Base-by-base conservation (phyloP, 108 stramenopile species). In the Nitzschia palea region DNA sequence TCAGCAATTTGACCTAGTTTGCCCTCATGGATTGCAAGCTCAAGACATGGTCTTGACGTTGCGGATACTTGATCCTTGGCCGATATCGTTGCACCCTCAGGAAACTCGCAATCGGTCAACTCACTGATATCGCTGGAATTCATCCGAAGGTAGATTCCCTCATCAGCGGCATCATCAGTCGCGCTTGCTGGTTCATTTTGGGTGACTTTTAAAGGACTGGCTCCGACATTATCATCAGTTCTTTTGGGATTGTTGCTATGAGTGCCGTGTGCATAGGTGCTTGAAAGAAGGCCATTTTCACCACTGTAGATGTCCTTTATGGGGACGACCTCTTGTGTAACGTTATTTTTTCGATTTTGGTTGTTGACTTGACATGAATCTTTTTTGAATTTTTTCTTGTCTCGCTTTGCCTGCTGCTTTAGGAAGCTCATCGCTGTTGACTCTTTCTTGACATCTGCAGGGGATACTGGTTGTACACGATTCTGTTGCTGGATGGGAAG, bases 41-140 rank as follows among this genome's bases (percentile, higher is more conserved):
- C n/a, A n/a, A n/a, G n/a, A n/a, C n/a, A n/a, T n/a, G 37, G 14
- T 14, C 37, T 10, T 40, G 14, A 8, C 14, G 37, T 40, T 40
- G 37, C 37, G 37, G 8, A 40, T 14, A 40, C 37, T 40, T 40
- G 37, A 8, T 40, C 37, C 14, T 40, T 40, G 10, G 37, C 10
- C 8, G 37, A 14, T 40, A 40, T 10, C 8, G 37, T 40, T 40
- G 14, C 14, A 8, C 14, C 37, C 37, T 40, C 37, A 18, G 47
- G 47, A 18, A 18, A 18, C 18, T 40, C 59, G 9, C 43, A 36
- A 18, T 60, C 35, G 1, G 59, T 55, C 53, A 54, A 42, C 12
- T 36, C 44, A 45, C 48, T 50, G 20, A 45, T 57, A 12, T 58
- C 68, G 42, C 54, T 33, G 27, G 32, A 18, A 67, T 35, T 27